Evolutionary conservation across 179 eudicot genomes (phyloP), one percentile per base, ranked within the genome.

Genomic region (Monotropa hypopitys): DNA sequence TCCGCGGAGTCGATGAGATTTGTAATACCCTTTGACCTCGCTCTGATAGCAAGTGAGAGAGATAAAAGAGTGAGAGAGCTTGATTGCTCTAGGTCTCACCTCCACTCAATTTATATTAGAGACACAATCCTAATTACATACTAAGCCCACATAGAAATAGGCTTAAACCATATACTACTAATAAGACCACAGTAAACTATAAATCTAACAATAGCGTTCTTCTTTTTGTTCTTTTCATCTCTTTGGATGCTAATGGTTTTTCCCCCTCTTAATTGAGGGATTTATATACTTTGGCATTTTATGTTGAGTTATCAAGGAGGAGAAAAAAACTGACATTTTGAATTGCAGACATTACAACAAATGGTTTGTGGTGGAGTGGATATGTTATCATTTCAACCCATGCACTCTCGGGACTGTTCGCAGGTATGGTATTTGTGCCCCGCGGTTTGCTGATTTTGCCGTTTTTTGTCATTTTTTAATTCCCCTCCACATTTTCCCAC

Each of bases 361-460:
- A 87, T 95, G 88, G 98, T 95, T 79, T 75, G 85, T 82, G 80
- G 84, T 78, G 87, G 88, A 40, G 70, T 9, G 20, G 98, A 89
- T 79, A 85, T 93, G 45, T 81, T 83, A 0, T 87, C 97, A 11
- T 95, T 95, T 78, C 92, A 85, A 43, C 91, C 94, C 71, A 95
- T 93, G 99, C 92, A 89, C 73, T 67, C 94, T 26, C 85, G 89
- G 23, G 98, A 95, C 76, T 95, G 99, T 87, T 83, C 97, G 42
- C 99, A 95, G 99, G 99, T 93, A 80, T 63, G 62, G 20, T 71
- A 53, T 18, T 43, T 33, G 73, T 10, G 7, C 21, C 63, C 76
- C 40, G 51, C 30, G 5, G 4, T 28, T 26, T 45, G 30, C 63
- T 16, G 5, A 46, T 32, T 26, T 15, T n/a, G 42, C 23, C 20